Evolutionary conservation across 495 filamentous ascomycete genomes (phyloP), one percentile per base, ranked within the genome.

Genomic region (Sordaria brevicollis): DNA sequence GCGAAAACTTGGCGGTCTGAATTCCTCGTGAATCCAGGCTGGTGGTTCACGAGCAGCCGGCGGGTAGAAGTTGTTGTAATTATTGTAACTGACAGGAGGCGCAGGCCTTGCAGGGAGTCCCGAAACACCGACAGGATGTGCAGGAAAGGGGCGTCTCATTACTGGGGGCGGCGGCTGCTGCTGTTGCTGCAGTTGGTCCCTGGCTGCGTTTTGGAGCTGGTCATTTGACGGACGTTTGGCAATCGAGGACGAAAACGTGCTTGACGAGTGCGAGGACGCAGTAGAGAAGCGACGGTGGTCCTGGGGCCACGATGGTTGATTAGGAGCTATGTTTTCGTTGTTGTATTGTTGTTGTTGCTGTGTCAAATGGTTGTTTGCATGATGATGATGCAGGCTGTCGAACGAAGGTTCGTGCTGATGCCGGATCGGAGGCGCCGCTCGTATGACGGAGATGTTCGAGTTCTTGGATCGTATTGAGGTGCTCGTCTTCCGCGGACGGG

Each of bases 401-500:
- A 72, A 70, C 36, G 71, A 69, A 37, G 75, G 68, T 25, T 83
- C 75, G 67, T 71, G 66, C 21, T 78, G 75, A 66, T 77, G 67
- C 69, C 73, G 74, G 33, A 54, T 73, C 57, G 57, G 66, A 5
- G 66, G 70, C 68, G 71, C 67, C 33, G 76, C 76, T 21, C 78
- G 80, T 9, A 77, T 70, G 19, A 75, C 66, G 39, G 79, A 74
- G 62, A 74, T 68, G 65, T 83, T 81, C 29, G 76, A 76, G 34
- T 78, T 76, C 19, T 79, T 75, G 37, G 80, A 81, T 62, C 78
- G 77, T 17, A 86, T 74, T 13, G 43, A 29, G 4, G 10, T 25
- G 68, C 84, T 86, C 8, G 82, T 73, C 66, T 84, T 83, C 39
- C 84, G 75, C 49, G 83, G 84, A 41, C 86, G 80, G 2, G 84